Base-by-base conservation (phyloP, 2,329 filamentous ascomycete genomes). In the Dactylellina sp. region DNA sequence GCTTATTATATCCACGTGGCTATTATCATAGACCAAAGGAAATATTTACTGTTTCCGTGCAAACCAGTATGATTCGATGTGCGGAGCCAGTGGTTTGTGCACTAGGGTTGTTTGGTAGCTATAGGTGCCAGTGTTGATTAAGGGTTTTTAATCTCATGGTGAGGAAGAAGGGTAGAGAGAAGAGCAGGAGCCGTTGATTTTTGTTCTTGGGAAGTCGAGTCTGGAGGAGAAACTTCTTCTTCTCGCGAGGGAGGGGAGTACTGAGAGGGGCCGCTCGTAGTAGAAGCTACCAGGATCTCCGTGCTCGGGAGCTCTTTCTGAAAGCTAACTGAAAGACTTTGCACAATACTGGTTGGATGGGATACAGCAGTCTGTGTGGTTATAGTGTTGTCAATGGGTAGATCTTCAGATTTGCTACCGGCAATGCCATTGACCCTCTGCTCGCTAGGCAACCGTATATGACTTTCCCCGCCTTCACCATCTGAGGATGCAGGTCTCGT, bases 401-500 rank as follows among this genome's bases (percentile, higher is more conserved):
- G 20, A 6, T 32, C 24, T 32, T 50, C 4, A 6, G 24, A 20
- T 25, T 25, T 32, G 11, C 14, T 25, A 14, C 12, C 14, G 7
- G 4, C 9, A 14, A 32, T 50, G 7, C 20, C 24, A 6, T 25
- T 50, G 46, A n/a, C 22, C 12, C 24, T 32, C 9, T 12, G 3
- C n/a, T 18, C 25, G 25, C n/a, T 35, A 24, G 16, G 16, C 22
- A 32, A 6, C 22, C 20, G 5, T 22, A 16, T 35, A 22, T 47
- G n/a, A 4, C 56, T 39, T 11, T 60, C 28, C 4, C 35, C 47
- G 14, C 47, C 56, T 42, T 62, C 70, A 12, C 22, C 46, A 6
- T 72, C 68, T 1, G 53, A 56, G 22, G 83, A 83, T 40, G 79
- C 80, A 7, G 82, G 80, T n/a, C 46, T 50, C 14, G 79, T 77